These are phyloP conservation scores for Pisolithus sp. DNA, from an alignment of 768 basidiomycete species.

Conservation along the genomic window DNA sequence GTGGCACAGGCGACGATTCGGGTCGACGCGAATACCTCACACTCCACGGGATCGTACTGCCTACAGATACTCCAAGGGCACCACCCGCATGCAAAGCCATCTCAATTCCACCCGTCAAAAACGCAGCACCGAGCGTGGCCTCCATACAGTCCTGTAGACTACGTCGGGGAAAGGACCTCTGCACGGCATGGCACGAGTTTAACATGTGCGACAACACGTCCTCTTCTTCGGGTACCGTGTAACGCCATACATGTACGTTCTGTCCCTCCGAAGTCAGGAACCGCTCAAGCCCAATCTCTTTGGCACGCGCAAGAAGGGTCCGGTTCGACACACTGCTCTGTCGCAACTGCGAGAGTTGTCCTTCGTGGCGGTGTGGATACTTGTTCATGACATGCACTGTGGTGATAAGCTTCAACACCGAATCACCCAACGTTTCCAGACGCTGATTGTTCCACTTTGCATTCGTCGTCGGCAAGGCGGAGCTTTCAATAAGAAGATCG, in stretches of 20 bases:
- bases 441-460: conserved; percentile 77
- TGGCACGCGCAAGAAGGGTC: conserved; percentile 61
- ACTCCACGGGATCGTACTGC: conserved; percentile 64
- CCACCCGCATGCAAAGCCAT: conserved; percentile 62
- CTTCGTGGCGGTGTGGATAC: conserved; percentile 76
- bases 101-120: conserved; percentile 62
- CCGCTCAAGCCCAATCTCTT: conserved; percentile 53
- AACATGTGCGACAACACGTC: conserved; percentile 26
- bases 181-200: conserved; percentile 25
- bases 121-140: conserved; percentile 73
- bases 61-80: conserved; percentile 64
- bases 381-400: conserved; percentile 74
- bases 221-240: conserved; percentile 35
- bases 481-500: conserved; percentile 60
- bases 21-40: conserved; percentile 41
- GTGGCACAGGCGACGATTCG: conserved; percentile 31
- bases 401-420: conserved; percentile 69
- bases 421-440: conserved; percentile 82
- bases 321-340: conserved; percentile 63
- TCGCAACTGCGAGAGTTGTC: conserved; percentile 65
- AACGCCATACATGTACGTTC: conserved; percentile 54
- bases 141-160: conserved; percentile 88
- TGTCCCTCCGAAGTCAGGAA: conserved; percentile 58
- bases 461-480: conserved; percentile 62
- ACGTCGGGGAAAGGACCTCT: conserved; percentile 52